These are phyloP conservation scores for Pulveroboletus ravenelii DNA, from an alignment of 768 basidiomycete species.

Conservation along the genomic window DNA sequence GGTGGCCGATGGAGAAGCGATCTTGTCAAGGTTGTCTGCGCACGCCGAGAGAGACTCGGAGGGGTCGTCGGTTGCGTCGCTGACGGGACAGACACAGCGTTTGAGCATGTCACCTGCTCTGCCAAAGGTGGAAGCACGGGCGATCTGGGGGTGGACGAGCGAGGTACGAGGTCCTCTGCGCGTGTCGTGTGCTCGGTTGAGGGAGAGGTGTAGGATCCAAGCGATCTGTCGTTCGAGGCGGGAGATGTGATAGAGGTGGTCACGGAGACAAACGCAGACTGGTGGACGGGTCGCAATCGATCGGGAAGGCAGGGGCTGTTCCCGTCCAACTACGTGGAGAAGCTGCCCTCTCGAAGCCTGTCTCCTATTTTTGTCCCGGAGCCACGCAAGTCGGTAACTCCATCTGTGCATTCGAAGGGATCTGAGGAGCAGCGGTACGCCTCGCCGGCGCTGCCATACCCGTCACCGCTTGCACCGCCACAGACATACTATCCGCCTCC, in stretches of 20 bases:
- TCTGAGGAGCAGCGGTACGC: slow-evolving; percentile 11
- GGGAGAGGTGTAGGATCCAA: slow-evolving; percentile 50
- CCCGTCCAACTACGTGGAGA: slow-evolving; percentile 75
- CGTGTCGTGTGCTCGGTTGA: slow-evolving; percentile 4
- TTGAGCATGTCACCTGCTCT: slow-evolving; percentile 24
- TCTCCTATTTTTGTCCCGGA: slow-evolving; percentile 24
- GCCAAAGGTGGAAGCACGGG: slow-evolving; percentile 25
- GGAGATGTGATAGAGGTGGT: slow-evolving; percentile 80
- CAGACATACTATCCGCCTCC: slow-evolving; percentile 13
- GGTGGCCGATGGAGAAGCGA: slow-evolving; percentile 35
- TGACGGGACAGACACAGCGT: slow-evolving; percentile 21
- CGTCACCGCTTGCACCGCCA: slow-evolving; percentile 10
- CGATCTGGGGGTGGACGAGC: slow-evolving; percentile 29
- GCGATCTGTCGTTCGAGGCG: slow-evolving; percentile 67
- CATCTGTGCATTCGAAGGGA: slow-evolving; percentile 6
- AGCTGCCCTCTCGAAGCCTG: slow-evolving; percentile 28
- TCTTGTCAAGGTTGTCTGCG: slow-evolving; percentile 35
- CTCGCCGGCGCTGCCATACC: slow-evolving; percentile 20
- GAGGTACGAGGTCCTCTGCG: slow-evolving; percentile 18
- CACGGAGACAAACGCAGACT: slow-evolving; percentile 80
- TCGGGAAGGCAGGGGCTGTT: slow-evolving; percentile 69
- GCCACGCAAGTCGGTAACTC: slow-evolving; percentile 13
- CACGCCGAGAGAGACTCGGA: slow-evolving; percentile 20
- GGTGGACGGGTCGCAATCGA: slow-evolving; percentile 75
- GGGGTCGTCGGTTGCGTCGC: slow-evolving; percentile 15